phyloP scores from a whole-genome alignment of 1,284 basidiomycete genomes.

The Cutaneotrichosporon arboriforme region DNA sequence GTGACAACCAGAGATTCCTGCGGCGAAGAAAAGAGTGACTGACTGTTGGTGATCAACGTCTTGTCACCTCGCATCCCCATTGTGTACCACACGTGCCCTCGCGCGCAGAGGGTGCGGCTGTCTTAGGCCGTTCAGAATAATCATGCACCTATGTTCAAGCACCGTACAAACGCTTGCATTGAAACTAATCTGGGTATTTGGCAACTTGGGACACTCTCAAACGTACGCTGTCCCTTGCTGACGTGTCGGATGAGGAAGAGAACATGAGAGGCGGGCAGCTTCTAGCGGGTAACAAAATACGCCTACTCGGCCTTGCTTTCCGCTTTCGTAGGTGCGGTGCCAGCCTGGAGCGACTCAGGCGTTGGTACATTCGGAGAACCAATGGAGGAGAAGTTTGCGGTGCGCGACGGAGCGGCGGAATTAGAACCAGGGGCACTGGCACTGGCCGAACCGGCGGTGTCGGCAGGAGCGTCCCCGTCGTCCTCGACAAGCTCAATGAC shows the following conservation, averaged over 20 bases:
- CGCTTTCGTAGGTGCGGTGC: background rate
- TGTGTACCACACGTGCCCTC: too few species aligned
- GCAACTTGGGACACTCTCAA: background rate
- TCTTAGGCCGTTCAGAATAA: too few species aligned
- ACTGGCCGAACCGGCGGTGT: conserved; percentile 55
- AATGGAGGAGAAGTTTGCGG: conserved; percentile 36
- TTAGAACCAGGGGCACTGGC: conserved; percentile 37
- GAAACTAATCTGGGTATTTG: conserved; percentile 1
- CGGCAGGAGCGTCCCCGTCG: conserved; percentile 54
- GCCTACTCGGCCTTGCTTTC: background rate
- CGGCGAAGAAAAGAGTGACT: too few species aligned
- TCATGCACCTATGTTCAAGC: too few species aligned
- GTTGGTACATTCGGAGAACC: conserved; percentile 40
- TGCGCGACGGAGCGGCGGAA: conserved; percentile 10
- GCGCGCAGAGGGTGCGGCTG: too few species aligned
- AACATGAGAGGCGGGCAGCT: background rate
- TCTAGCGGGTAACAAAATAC: background rate
- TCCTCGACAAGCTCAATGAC: conserved; percentile 44
- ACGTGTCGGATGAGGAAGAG: background rate
- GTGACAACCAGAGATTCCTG: too few species aligned
- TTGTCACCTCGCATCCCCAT: too few species aligned
- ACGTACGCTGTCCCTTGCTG: too few species aligned
- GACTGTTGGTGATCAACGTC: too few species aligned
- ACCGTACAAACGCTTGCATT: conserved; percentile 2
- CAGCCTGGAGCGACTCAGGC: conserved; percentile 26